Evolutionary conservation across 2,329 filamentous ascomycete species (phyloP).

Genomic region (Cladosporium sp.): DNA sequence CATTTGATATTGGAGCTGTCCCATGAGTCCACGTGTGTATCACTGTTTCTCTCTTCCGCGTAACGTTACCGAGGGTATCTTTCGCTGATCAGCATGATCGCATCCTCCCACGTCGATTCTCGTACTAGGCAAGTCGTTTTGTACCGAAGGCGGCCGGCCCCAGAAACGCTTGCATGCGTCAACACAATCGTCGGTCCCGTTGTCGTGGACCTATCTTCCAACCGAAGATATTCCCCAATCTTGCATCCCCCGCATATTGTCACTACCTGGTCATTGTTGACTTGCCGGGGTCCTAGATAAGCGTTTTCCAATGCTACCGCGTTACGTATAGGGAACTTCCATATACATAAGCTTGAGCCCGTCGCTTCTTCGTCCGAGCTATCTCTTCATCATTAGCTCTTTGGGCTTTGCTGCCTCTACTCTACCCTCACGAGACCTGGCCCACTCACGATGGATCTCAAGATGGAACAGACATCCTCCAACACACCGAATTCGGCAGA

Average conservation of each 20-base stretch:
- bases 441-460: conserved; percentile 4
- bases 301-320: not conserved
- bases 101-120: not conserved
- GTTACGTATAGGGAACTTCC: conserved; percentile 3
- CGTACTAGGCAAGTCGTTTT: conserved; percentile 6
- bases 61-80: not conserved
- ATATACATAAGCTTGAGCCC: not conserved
- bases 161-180: not conserved
- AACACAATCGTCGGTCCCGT: not conserved
- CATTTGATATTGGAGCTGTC: not conserved
- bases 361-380: not conserved
- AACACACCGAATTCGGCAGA: not conserved
- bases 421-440: not conserved
- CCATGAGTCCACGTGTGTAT: not conserved
- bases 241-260: conserved; percentile 8
- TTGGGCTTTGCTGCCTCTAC: not conserved
- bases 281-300: conserved; percentile 10
- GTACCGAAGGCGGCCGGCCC: not conserved
- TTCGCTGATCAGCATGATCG: conserved; percentile 3
- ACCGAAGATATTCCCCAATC: conserved; percentile 6
- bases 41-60: not conserved
- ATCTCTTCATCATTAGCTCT: not conserved
- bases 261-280: conserved; percentile 2
- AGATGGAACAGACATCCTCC: not conserved
- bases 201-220: conserved; percentile 5